These are phyloP conservation scores for Zasmidium cellare DNA, from an alignment of 2,329 filamentous ascomycete species.

Conservation along the genomic window DNA sequence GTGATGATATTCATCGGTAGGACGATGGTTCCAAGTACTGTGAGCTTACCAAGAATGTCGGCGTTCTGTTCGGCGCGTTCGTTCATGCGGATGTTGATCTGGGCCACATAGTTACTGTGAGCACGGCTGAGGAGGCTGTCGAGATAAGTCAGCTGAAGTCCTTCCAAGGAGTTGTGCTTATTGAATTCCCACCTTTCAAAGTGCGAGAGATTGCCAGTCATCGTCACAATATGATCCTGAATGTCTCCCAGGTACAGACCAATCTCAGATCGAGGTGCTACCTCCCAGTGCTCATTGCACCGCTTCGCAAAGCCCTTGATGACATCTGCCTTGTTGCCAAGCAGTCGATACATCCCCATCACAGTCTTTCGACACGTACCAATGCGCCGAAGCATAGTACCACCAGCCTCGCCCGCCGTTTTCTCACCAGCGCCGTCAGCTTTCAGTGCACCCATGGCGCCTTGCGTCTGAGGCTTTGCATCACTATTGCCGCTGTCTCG, in stretches of 20 bases:
- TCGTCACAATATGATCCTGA: conserved; percentile 97
- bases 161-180: not conserved
- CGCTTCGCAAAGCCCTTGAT: conserved; percentile 99
- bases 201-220: conserved; percentile 93
- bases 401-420: conserved; percentile 48
- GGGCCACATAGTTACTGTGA: conserved; percentile 96
- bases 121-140: conserved; percentile 80
- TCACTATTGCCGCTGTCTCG: conserved; percentile 29
- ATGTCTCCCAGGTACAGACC: conserved; percentile 98
- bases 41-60: conserved; percentile 91
- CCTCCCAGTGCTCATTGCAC: conserved; percentile 97
- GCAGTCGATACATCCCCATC: conserved; percentile 87
- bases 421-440: conserved; percentile 34
- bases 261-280: conserved; percentile 91
- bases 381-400: conserved; percentile 88
- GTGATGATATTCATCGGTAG: conserved; percentile 99
- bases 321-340: conserved; percentile 97
- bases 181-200: conserved; percentile 77
- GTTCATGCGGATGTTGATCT: conserved; percentile 99
- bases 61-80: conserved; percentile 94
- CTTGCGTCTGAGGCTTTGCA: conserved; percentile 35
- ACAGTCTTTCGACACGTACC: conserved; percentile 96
- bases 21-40: conserved; percentile 94
- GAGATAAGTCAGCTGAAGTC: conserved; percentile 18
- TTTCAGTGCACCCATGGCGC: conserved; percentile 29